Base-by-base conservation (phyloP, 2,329 filamentous ascomycete species). In the Catunica adiposa region DNA sequence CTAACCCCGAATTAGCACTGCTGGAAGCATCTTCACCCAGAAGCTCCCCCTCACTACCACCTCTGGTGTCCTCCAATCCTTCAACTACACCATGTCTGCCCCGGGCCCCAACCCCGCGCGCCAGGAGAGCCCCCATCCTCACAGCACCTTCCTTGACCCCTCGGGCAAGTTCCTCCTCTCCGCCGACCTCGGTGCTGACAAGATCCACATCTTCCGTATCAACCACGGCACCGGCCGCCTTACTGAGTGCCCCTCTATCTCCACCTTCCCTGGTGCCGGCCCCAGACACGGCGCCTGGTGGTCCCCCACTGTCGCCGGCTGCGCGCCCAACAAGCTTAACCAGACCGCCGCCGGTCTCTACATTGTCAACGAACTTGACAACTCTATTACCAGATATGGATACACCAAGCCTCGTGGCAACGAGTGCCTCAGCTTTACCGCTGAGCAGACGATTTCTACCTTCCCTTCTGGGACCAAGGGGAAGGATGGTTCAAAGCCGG, bases 51-150 rank as follows among this genome's bases (percentile, higher is more conserved):
- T 71, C 11, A 59, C 60, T 7, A 53, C 59, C 4, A 60, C 59
- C 47, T 63, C 64, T 3, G 60, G 63, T 29, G 59, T 67, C 14
- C 53, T 69, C 3, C 67, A 73, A 58, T 66, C 65, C 57, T 60
- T 70, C 51, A 64, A 66, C 38, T 74, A 70, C 63, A 70, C 67
- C 59, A 67, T 73, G 66, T 59, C 66, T 1, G 60, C 62, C 7
- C 67, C 68, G 0, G 74, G 75, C 0, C 68, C 73, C 9, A 66
- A 69, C 48, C 65, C 72, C 3, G 63, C 61, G 29, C 72, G 77
- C n/a, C 77, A 80, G 63, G 72, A 78, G 56, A 70, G 69, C 3
- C 69, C 76, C 4, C 77, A 80, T 61, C 76, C 75, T 6, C 77
- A 80, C 64, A 69, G 73, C 17, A 70, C 70, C 3, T 69, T 75